Base-by-base conservation (phyloP, 345 rosid genomes). In the Eucalyptus melliodora region DNA sequence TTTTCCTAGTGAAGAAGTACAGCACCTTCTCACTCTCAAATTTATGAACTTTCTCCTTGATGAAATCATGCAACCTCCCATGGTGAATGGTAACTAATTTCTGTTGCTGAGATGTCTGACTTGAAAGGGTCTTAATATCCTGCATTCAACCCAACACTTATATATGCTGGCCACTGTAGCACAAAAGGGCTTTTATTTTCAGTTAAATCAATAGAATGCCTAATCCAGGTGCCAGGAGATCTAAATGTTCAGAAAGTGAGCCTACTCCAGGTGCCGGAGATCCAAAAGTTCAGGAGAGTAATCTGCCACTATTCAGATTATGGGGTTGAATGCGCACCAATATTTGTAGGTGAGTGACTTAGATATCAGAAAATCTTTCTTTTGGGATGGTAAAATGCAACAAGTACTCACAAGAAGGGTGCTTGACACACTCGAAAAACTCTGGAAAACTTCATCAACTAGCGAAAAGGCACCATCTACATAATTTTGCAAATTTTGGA, bases 1-100 rank as follows among this genome's bases (percentile, higher is more conserved):
- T 72, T 30, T 44, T 60, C 53, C 30, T 13, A 45, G 11, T 17
- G 82, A 50, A 87, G 37, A 37, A 87, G 34, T 45, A 26, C 37
- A 24, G 50, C 60, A 96, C 99, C 98, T 96, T 96, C 92, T 95
- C 96, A 87, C 89, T 93, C 91, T 96, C 99, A 69, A 92, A 87
- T 86, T 92, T 93, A 89, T 91, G 88, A 90, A 92, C 88, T 91
- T 92, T 96, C 90, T 95, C 94, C 60, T 89, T 90, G 91, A 92
- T 90, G 90, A 72, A 87, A 88, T 77, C 87, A 82, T 91, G 89
- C 53, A 94, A 83, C 86, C 91, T 93, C 88, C 93, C 93, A 89
- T 90, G 93, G 91, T 92, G 90, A 91, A 88, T 82, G 80, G 91
- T 85, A 82, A 94, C 88, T 88, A 94, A 89, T 88, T 91, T 93